Percentiles rank a stretch among this genome's conserved stretches.
phyloP scores from a whole-genome alignment of 495 filamentous ascomycete genomes.

The Endocarpon pusillum region DNA sequence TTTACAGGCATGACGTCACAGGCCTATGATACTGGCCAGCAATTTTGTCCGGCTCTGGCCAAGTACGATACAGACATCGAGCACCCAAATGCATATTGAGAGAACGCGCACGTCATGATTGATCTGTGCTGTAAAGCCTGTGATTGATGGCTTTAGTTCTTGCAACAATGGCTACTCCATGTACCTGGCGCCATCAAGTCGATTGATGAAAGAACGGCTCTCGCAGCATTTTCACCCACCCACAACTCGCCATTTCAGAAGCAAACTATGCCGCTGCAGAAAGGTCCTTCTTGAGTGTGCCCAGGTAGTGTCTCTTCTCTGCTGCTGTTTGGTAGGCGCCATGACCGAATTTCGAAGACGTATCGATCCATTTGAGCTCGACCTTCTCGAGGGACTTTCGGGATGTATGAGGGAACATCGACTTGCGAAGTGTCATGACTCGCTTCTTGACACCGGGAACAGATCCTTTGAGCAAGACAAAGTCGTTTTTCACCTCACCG shows the following conservation, averaged over 20 bases:
- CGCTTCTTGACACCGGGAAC: constrained; percentile 98
- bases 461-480: constrained; percentile 93
- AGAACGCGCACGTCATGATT: too few relatives aligned
- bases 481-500: constrained; percentile 99
- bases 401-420: constrained; percentile 94
- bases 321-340: constrained; percentile 96
- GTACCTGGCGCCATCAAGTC: too few relatives aligned
- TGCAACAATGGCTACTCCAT: too few relatives aligned
- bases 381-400: constrained; percentile 94
- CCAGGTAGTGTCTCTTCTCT: constrained; percentile 95
- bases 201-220: too few relatives aligned
- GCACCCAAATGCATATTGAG: too few relatives aligned
- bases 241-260: constrained; percentile 21
- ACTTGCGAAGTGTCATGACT: constrained; percentile 97
- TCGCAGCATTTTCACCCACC: neutral
- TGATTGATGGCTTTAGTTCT: too few relatives aligned
- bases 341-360: constrained; percentile 99
- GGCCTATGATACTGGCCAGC: too few relatives aligned
- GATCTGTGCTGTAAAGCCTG: too few relatives aligned
- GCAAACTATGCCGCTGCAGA: constrained; percentile 50
- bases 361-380: constrained; percentile 99
- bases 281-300: constrained; percentile 99
- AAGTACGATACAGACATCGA: too few relatives aligned
- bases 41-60: too few relatives aligned
- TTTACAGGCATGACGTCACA: too few relatives aligned